phyloP scores from a whole-genome alignment of 2,329 filamentous ascomycete genomes.

The Trichoderma brevicompactum region DNA sequence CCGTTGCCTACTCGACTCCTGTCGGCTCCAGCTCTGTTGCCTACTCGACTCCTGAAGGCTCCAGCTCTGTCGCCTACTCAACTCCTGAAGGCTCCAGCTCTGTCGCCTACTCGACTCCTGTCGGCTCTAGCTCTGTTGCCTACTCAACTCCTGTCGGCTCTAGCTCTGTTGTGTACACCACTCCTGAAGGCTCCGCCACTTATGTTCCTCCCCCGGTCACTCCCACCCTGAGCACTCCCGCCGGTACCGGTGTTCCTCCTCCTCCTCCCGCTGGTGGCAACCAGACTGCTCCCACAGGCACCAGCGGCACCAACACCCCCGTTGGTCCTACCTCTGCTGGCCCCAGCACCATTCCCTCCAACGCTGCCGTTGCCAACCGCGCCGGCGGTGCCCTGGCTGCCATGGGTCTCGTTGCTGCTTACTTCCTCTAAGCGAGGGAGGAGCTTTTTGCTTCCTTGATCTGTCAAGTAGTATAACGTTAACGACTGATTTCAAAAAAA shows the following conservation, averaged over 20 bases:
- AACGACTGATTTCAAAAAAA: slow-evolving; percentile 30
- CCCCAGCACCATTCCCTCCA: slow-evolving; percentile 35
- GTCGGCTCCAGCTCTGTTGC: neutral
- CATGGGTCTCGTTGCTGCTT: slow-evolving; percentile 47
- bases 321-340: slow-evolving; percentile 21
- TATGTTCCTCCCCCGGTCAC: neutral
- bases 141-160: neutral
- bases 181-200: neutral
- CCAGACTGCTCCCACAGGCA: slow-evolving; percentile 13
- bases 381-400: slow-evolving; percentile 45
- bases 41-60: neutral
- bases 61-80: too few species aligned
- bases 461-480: slow-evolving; percentile 17
- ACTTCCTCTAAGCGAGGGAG: slow-evolving; percentile 45
- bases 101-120: too few species aligned
- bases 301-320: slow-evolving; percentile 24
- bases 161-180: slow-evolving; percentile 5
- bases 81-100: too few species aligned
- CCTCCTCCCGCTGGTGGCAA: slow-evolving; percentile 22
- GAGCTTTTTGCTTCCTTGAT: neutral
- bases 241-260: slow-evolving; percentile 14
- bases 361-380: slow-evolving; percentile 39
- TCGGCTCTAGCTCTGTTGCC: neutral
- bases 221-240: neutral
- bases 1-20: neutral